A percentile compares a stretch with the other conserved stretches of the same genome.
phyloP scores from a whole-genome alignment of 495 filamentous ascomycete genomes.

The Podospora didyma region DNA sequence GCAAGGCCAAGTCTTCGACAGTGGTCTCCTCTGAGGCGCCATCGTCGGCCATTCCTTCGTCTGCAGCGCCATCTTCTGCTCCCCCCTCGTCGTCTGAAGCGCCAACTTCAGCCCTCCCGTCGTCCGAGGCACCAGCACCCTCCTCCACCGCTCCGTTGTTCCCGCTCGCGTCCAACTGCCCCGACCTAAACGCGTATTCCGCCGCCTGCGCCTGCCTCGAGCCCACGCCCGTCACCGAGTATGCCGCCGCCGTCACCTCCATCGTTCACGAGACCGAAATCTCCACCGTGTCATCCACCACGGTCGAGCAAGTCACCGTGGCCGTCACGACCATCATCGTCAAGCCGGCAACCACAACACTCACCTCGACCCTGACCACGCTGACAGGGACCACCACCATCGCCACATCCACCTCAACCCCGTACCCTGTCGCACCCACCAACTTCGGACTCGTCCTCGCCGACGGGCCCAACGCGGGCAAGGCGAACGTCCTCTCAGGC shows the following conservation, averaged over 20 bases:
- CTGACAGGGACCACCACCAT: slow-evolving; percentile 1
- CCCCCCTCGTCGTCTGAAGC: too few relatives aligned
- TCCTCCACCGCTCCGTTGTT: not conserved
- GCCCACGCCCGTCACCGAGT: slow-evolving; percentile 1
- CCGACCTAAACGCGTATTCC: slow-evolving; percentile 1
- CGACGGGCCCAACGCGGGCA: not conserved
- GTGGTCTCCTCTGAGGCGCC: too few relatives aligned
- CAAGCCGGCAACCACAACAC: slow-evolving; percentile 4
- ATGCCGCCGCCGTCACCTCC: not conserved
- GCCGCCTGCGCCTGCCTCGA: slow-evolving; percentile 8
- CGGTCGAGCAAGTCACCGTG: not conserved
- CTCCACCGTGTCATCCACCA: not conserved
- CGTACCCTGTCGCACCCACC: not conserved
- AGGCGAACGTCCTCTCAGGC: too few relatives aligned
- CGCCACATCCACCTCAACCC: not conserved
- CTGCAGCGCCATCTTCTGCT: too few relatives aligned
- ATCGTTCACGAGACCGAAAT: not conserved
- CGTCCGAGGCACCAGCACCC: too few relatives aligned
- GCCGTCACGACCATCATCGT: slow-evolving; percentile 7
- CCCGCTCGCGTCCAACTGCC: not conserved
- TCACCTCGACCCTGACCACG: not conserved
- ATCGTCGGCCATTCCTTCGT: too few relatives aligned
- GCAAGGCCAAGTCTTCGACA: too few relatives aligned
- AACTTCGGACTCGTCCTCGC: not conserved
- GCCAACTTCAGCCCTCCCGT: too few relatives aligned